phyloP scores from a whole-genome alignment of 2,329 filamentous ascomycete genomes.

The Tolypocladium ovalisporum region DNA sequence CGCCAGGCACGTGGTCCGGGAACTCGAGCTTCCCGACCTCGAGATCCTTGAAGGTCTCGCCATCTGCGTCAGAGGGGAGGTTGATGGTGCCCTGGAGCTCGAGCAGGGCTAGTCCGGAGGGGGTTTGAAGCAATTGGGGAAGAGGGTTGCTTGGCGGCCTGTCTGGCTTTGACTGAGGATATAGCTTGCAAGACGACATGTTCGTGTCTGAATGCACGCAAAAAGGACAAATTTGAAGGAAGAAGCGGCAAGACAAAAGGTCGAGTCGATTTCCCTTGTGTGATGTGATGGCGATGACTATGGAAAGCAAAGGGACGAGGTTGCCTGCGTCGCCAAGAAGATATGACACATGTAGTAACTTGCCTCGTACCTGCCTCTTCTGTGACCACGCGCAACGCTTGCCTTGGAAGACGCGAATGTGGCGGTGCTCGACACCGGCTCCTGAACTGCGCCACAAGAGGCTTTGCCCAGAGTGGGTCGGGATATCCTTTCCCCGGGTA shows the following conservation, averaged over 20 bases:
- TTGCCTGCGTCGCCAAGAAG: background rate
- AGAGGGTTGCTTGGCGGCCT: conserved; percentile 42
- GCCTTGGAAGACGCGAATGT: background rate
- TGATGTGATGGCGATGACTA: background rate
- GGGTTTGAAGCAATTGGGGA: conserved; percentile 76
- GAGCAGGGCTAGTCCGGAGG: conserved; percentile 76
- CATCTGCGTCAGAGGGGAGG: conserved; percentile 38
- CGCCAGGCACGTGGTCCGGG: conserved; percentile 51
- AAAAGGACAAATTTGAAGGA: background rate
- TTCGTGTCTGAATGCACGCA: background rate
- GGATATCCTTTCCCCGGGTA: conserved; percentile 13
- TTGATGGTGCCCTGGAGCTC: conserved; percentile 92
- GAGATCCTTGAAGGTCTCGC: conserved; percentile 16
- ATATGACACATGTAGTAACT: too few species aligned
- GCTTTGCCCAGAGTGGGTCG: background rate
- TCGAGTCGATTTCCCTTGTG: background rate
- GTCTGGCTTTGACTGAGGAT: conserved; percentile 23
- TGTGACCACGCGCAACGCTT: background rate
- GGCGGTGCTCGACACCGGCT: background rate
- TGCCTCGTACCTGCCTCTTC: background rate
- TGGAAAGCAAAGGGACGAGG: background rate
- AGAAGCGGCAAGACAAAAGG: background rate
- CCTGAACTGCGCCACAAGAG: background rate
- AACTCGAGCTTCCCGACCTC: conserved; percentile 66
- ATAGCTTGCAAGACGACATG: conserved; percentile 28